Conservation (phyloP, 2,329 filamentous ascomycete genomes). For the Penicillium crustosum region DNA sequence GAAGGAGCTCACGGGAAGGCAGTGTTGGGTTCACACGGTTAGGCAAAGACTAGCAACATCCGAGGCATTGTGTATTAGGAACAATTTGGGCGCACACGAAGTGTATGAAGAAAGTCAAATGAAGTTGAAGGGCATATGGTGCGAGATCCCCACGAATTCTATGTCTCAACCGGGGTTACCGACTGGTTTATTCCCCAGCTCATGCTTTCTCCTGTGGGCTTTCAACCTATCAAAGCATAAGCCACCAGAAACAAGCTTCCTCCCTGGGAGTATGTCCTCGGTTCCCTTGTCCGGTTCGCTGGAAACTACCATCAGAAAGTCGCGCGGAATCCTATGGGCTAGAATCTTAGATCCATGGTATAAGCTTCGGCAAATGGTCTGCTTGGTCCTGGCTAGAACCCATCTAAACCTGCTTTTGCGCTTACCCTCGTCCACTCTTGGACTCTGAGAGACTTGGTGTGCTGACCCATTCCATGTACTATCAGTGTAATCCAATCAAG, state of each 20-base stretch:
- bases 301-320: slow-evolving; percentile 18
- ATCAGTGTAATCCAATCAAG: no score
- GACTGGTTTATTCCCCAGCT: neutral
- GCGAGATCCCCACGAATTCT: slow-evolving; percentile 8
- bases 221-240: slow-evolving; percentile 13
- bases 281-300: slow-evolving; percentile 27
- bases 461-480: neutral
- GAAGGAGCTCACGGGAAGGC: neutral
- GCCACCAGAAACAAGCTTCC: slow-evolving; percentile 3
- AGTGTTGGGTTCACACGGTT: neutral
- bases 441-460: neutral
- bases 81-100: neutral
- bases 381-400: neutral
- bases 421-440: no score
- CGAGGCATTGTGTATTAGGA: neutral
- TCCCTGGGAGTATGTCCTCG: slow-evolving; percentile 9
- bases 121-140: neutral
- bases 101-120: neutral
- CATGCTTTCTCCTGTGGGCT: slow-evolving; percentile 5
- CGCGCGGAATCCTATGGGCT: slow-evolving; percentile 8
- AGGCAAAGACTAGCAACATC: neutral
- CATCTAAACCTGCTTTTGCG: no score
- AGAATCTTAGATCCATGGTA: slow-evolving; percentile 11
- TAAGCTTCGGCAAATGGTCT: neutral
- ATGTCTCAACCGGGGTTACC: slow-evolving; percentile 8